Evolutionary conservation across 495 filamentous ascomycete species (phyloP), one percentile per base, ranked within the genome.

Genomic region (Xylaria flabelliformis): DNA sequence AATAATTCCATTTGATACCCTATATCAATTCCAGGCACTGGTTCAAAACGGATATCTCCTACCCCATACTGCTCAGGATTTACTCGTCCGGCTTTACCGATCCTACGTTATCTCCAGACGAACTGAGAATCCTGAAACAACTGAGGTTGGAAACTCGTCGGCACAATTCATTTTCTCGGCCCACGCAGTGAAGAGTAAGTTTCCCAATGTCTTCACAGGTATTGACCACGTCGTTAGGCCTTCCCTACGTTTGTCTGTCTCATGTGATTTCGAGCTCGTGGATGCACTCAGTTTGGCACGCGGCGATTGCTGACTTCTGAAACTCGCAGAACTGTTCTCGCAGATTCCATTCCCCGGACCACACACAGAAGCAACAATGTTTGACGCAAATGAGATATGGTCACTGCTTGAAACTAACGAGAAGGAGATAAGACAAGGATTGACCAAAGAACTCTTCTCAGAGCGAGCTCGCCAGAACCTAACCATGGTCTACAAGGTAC

Each of bases 401-500:
- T 74, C 80, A 0, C 64, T 78, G n/a, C 75, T 93, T 5, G 61
- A 77, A 5, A 46, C 81, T 0, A 82, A 79, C 17, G 84, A 89
- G 63, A 71, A 72, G 24, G 58, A 79, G 0, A 77, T 85, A 17
- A 77, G 76, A 1, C 68, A 74, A 0, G 78, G 78, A 41, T 39
- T 78, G 7, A 74, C 69, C 5, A 69, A 75, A 8, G 74, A 77
- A 63, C 70, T 81, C 12, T 26, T 73, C 32, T 59, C 65, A 17
- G 72, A 78, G 17, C 71, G 65, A 65, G 75, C 61, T 67, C 59
- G 75, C n/a, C 69, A 78, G 55, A 75, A 71, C 58, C 67, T 77
- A 34, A 80, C 69, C 53, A 81, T 83, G 61, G 84, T 94, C 46
- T 87, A 90, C 67, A 87, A 88, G 36, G 88, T 85, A 10, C 83